A percentile compares a stretch with the other conserved stretches of the same genome.
These are phyloP conservation scores for Mycena leptocephala DNA, from an alignment of 768 basidiomycete genomes.

Conservation along the genomic window DNA sequence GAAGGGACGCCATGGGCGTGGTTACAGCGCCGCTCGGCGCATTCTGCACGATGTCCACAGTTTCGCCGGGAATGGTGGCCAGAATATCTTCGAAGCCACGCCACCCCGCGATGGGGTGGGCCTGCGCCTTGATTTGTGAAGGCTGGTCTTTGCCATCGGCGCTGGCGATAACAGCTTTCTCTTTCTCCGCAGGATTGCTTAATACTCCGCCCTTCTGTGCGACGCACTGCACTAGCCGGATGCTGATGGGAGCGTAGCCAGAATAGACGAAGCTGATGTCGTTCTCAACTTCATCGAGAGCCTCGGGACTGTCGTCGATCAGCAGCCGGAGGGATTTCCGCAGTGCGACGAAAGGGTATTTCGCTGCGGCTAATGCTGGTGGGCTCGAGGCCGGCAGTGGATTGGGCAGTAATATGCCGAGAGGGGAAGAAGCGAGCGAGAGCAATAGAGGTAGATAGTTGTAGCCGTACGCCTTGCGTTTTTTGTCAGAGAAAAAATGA, in stretches of 20 bases:
- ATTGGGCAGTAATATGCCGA: conserved; percentile 78
- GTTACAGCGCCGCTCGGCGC: conserved; percentile 46
- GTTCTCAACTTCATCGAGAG: conserved; percentile 87
- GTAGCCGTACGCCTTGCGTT: conserved; percentile 82
- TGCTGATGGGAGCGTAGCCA: conserved; percentile 94
- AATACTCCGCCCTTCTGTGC: conserved; percentile 93
- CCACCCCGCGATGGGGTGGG: conserved; percentile 96
- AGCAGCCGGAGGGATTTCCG: conserved; percentile 93
- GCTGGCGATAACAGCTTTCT: conserved; percentile 58
- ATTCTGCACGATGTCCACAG: conserved; percentile 82
- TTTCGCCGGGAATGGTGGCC: conserved; percentile 86
- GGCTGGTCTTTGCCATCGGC: conserved; percentile 55
- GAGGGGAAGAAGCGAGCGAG: conserved; percentile 75
- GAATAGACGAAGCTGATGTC: conserved; percentile 98
- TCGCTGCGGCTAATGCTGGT: conserved; percentile 58
- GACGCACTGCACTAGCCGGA: conserved; percentile 93
- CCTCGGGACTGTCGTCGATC: conserved; percentile 89
- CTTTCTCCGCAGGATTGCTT: conserved; percentile 82
- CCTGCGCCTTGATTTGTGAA: conserved; percentile 72
- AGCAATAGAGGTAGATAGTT: conserved; percentile 79
- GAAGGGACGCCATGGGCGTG: conserved; percentile 48
- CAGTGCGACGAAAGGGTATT: conserved; percentile 80
- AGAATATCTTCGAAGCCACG: conserved; percentile 97
- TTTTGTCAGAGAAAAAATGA: conserved; percentile 25
- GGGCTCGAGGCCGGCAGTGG: conserved; percentile 73